These are phyloP conservation scores for Hanseniaspora mollemarum DNA, from an alignment of 805 yeast genomes.

Conservation along the genomic window DNA sequence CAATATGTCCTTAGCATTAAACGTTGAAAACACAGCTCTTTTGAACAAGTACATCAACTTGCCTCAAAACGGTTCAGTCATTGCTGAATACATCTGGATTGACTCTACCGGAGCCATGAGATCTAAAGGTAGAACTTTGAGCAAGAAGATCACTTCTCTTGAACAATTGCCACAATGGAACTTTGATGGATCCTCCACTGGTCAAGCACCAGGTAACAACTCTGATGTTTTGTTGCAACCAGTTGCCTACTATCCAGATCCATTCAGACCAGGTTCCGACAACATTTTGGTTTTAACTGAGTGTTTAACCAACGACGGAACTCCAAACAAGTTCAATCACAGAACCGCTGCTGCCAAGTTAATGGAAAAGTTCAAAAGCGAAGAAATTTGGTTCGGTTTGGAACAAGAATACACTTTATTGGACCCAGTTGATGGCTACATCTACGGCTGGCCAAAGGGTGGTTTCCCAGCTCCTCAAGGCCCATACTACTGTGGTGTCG, in stretches of 20 bases:
- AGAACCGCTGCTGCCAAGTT: conserved; percentile 93
- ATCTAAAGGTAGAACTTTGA: conserved; percentile 85
- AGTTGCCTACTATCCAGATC: conserved; percentile 89
- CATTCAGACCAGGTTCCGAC: conserved; percentile 87
- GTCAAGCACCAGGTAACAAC: conserved; percentile 96
- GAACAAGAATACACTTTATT: conserved; percentile 98
- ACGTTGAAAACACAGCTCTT: conserved; percentile 55
- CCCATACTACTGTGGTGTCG: conserved; percentile 99
- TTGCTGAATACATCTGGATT: conserved; percentile 97
- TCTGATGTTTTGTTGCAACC: conserved; percentile 93
- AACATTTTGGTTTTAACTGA: conserved; percentile 90
- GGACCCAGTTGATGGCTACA: conserved; percentile 68
- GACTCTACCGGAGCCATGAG: conserved; percentile 85
- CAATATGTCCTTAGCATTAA: conserved; percentile 21
- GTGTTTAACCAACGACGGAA: conserved; percentile 97
- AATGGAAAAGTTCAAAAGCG: conserved; percentile 79
- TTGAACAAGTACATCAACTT: conserved; percentile 72
- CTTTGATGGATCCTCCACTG: conserved; percentile 97
- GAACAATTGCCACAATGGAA: conserved; percentile 98
- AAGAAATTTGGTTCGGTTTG: conserved; percentile 91
- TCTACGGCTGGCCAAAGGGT: conserved; percentile 98
- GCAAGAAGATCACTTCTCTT: conserved; percentile 52
- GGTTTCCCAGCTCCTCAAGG: conserved; percentile 99
- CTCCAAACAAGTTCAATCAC: conserved; percentile 97
- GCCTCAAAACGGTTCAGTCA: conserved; percentile 71